Evolutionary conservation across 1,284 basidiomycete genomes (phyloP), one percentile per base, ranked within the genome.

Genomic region (Hymenochaete sp.): DNA sequence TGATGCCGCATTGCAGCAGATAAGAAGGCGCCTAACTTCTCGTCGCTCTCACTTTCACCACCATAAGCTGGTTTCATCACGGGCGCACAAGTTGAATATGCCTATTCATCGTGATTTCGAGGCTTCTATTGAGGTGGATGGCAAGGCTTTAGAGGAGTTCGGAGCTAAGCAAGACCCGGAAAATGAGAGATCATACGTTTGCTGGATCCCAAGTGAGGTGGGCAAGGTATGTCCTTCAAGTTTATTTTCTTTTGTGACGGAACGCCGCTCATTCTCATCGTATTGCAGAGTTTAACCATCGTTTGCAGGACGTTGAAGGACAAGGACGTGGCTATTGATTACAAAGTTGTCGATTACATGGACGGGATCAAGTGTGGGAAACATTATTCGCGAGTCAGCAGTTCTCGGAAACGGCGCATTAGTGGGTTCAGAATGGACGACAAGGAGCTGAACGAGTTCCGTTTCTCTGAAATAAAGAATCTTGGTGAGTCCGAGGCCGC

Each of bases 161-260:
- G 19, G 40, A 14, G 37, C 11, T 13, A 11, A n/a, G 11, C 35
- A 38, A 24, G 44, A 45, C 26, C 26, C 44, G 18, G 36, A 38
- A 8, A 38, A 45, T 21, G 35, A 38, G 18, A 38, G 7, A 14
- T 27, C 40, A 7, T 45, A 45, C 22, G 40, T 27, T 14, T 45
- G 44, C 18, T 45, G 44, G 44, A 22, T 45, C 11, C 36, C 36
- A 21, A 45, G 44, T 26, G 44, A 45, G 18, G 36, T 28, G 3
- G 44, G 44, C 13, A 45, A 39, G 35, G 44, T 31, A 38, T 8
- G 41, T 11, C n/a, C 13, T 24, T 24, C n/a, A n/a, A n/a, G n/a
- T n/a, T n/a, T n/a, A n/a, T n/a, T n/a, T n/a, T n/a, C n/a, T n/a
- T n/a, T n/a, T n/a, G n/a, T n/a, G n/a, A n/a, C n/a, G n/a, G n/a